phyloP scores from a whole-genome alignment of 768 basidiomycete genomes.

The Termitomyces sp. region DNA sequence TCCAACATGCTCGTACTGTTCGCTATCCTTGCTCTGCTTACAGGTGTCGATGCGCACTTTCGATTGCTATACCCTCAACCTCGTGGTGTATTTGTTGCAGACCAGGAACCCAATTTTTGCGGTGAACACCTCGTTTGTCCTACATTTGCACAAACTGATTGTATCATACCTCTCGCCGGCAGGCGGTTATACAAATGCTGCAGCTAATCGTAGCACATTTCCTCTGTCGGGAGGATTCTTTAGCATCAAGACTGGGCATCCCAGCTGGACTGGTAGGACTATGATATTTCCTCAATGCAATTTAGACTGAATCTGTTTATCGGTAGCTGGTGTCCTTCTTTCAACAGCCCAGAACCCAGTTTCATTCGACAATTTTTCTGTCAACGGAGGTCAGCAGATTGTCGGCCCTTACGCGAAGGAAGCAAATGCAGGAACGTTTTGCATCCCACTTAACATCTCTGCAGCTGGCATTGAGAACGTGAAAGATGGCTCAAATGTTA shows the following conservation, averaged over 20 bases:
- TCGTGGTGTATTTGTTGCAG: slow-evolving; percentile 60
- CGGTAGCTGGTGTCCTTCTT: slow-evolving; percentile 44
- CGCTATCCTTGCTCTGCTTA: slow-evolving; percentile 20
- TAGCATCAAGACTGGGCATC: slow-evolving; percentile 54
- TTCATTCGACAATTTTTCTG: slow-evolving; percentile 56
- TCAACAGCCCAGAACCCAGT: slow-evolving; percentile 58
- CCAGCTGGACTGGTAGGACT: slow-evolving; percentile 43
- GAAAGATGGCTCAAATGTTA: slow-evolving; percentile 62
- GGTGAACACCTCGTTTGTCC: slow-evolving; percentile 31
- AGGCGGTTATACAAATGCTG: slow-evolving; percentile 59
- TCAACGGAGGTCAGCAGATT: slow-evolving; percentile 23
- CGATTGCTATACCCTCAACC: slow-evolving; percentile 66
- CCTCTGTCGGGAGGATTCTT: slow-evolving; percentile 61
- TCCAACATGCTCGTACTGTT: neutral
- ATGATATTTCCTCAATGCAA: neutral
- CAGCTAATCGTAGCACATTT: slow-evolving; percentile 57
- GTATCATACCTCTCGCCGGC: neutral
- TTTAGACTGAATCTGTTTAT: neutral
- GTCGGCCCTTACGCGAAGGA: slow-evolving; percentile 43
- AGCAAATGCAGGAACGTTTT: slow-evolving; percentile 50
- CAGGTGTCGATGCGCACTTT: slow-evolving; percentile 64
- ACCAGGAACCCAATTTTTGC: slow-evolving; percentile 54
- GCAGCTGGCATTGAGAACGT: slow-evolving; percentile 38
- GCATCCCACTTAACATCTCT: slow-evolving; percentile 59
- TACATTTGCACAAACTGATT: neutral